Evolutionary conservation across 2,329 filamentous ascomycete species (phyloP), one percentile per base, ranked within the genome.

Genomic region (Aaosphaeria pasadenensis): DNA sequence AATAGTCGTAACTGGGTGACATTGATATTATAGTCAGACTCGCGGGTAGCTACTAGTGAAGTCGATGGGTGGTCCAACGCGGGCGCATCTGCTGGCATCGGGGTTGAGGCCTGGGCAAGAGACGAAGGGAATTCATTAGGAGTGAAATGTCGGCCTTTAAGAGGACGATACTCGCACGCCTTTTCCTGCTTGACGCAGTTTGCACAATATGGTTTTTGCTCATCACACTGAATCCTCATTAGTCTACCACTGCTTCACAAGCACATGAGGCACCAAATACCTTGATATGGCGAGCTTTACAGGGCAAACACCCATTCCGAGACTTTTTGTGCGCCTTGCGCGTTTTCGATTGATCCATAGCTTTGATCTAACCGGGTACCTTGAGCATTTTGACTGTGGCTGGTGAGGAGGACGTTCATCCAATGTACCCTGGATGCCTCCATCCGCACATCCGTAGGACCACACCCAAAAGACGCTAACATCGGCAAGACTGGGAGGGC

Each of bases 151-250:
- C 52, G 48, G 38, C 50, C 59, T 44, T 50, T 59, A n/a, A 43
- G 17, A 29, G 45, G 41, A 28, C 51, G 54, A 48, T 60, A 67
- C 43, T 65, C 62, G 54, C 63, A 67, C 28, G 42, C 13, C 6
- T 56, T 55, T 11, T 54, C 56, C 51, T 66, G 62, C 41, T 64
- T 66, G 13, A 62, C 57, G 42, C 64, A 67, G 31, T 64, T 63
- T 11, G 57, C 54, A 45, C 64, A 67, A 11, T 50, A 52, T 4
- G 64, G 64, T 39, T 56, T 59, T 39, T 58, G 57, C 47, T 67
- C 64, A 49, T 66, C 64, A 47, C 64, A 67, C 62, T 67, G 17
- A 3, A 24, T 36, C 33, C 3, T 36, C 9, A 36, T 9, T 36
- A 9, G n/a, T 9, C 33, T 9, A 9, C 33, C n/a, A 9, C 33